Evolutionary conservation across 2,329 filamentous ascomycete species (phyloP).

Genomic region (Colletotrichum sansevieriae): DNA sequence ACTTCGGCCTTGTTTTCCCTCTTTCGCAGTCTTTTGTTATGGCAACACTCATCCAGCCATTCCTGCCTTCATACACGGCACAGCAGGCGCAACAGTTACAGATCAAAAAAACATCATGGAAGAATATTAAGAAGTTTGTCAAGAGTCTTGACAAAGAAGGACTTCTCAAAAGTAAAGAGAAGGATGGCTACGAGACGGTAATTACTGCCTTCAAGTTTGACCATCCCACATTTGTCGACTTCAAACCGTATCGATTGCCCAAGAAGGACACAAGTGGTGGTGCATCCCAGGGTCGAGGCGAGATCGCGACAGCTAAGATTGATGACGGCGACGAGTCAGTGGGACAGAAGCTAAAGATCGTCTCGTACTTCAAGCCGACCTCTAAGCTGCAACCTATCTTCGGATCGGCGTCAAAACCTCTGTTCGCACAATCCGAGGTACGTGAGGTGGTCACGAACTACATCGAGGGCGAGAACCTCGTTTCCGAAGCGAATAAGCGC

Average conservation of each 20-base stretch:
- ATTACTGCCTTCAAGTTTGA: conserved; percentile 13
- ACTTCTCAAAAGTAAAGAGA: conserved; percentile 4
- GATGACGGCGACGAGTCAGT: conserved; percentile 2
- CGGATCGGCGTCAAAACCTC: background rate
- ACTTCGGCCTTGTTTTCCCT: conserved; percentile 15
- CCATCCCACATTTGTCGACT: background rate
- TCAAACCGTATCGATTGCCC: conserved; percentile 12
- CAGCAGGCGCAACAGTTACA: conserved; percentile 15
- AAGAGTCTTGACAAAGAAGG: conserved; percentile 16
- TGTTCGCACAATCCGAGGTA: background rate
- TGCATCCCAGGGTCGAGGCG: background rate
- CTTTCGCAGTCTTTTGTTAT: conserved; percentile 14
- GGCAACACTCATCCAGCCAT: conserved; percentile 22
- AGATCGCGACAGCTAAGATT: background rate
- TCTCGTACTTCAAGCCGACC: conserved; percentile 8
- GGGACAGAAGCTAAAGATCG: conserved; percentile 11
- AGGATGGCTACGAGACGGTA: background rate
- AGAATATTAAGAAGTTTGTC: conserved; percentile 23
- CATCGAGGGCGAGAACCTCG: conserved; percentile 16
- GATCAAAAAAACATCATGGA: conserved; percentile 19
- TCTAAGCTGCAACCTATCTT: conserved; percentile 6
- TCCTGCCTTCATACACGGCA: conserved; percentile 11
- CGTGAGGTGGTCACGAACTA: background rate
- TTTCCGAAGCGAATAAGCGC: conserved; percentile 1
- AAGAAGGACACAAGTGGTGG: conserved; percentile 14